Percentiles rank a stretch among this genome's conserved stretches.
Evolutionary conservation across 192 early-diverging fungal species (phyloP).

Genomic region (Umbelopsis sp.): DNA sequence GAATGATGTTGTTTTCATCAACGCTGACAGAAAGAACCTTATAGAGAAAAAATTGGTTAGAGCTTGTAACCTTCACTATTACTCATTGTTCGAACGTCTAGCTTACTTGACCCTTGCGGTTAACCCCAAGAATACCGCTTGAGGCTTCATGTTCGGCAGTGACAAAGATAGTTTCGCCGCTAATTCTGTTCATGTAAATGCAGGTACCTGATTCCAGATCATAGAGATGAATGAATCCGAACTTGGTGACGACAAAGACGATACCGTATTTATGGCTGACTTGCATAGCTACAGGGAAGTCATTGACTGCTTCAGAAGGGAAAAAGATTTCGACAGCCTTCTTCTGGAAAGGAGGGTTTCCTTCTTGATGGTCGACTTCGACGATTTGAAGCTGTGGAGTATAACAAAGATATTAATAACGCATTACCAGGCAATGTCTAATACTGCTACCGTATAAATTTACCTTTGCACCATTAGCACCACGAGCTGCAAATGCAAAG

Average conservation of each 20-base stretch:
- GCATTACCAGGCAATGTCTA: not conserved
- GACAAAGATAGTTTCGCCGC: constrained; percentile 97
- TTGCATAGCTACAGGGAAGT: constrained; percentile 98
- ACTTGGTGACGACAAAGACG: constrained; percentile 96
- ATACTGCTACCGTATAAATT: not conserved
- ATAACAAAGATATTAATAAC: not conserved
- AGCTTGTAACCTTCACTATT: not conserved
- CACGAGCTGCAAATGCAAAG: constrained; percentile 91
- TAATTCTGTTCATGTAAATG: constrained; percentile 98
- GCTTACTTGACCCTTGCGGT: constrained; percentile 88
- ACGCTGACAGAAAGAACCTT: constrained; percentile 93
- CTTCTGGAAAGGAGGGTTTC: constrained; percentile 88
- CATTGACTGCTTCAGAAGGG: constrained; percentile 91
- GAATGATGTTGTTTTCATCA: constrained; percentile 88
- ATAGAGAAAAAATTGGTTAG: constrained; percentile 8
- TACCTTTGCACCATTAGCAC: constrained; percentile 80
- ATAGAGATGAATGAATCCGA: constrained; percentile 96
- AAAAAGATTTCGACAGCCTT: constrained; percentile 92
- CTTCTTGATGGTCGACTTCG: constrained; percentile 94
- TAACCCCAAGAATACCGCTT: constrained; percentile 92
- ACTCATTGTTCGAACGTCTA: not conserved
- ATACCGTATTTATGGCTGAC: constrained; percentile 92
- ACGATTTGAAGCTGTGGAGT: constrained; percentile 82
- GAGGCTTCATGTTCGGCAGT: constrained; percentile 86
- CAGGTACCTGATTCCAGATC: constrained; percentile 93